phyloP scores from a whole-genome alignment of 75 land plant species.

The Ceratopteris richardii region DNA sequence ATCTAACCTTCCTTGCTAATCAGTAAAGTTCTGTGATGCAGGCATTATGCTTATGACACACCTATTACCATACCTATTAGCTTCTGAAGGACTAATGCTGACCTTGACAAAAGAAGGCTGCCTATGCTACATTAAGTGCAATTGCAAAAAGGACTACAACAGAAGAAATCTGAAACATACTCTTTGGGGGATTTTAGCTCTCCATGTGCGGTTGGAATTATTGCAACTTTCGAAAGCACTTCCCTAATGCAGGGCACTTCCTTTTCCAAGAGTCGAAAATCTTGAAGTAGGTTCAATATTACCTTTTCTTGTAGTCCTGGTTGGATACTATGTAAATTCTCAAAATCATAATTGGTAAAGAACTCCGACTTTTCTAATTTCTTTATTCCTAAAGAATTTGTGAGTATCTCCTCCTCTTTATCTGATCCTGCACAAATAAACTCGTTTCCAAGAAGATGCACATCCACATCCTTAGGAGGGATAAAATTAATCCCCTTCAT shows the following conservation, averaged over 20 bases:
- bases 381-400: conserved; percentile 35
- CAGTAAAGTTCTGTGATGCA: no score
- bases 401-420: conserved; percentile 56
- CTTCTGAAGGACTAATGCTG: no score
- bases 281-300: conserved; percentile 44
- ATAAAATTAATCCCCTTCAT: conserved; percentile 38
- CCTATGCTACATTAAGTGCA: no score
- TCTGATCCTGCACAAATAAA: conserved; percentile 68
- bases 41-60: no score
- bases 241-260: conserved; percentile 41
- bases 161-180: conserved; percentile 21
- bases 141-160: no score
- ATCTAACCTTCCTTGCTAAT: no score
- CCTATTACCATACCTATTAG: no score
- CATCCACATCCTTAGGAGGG: conserved; percentile 54
- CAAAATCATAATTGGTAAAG: conserved; percentile 50
- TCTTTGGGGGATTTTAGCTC: conserved; percentile 60
- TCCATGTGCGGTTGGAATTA: conserved; percentile 57
- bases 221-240: conserved; percentile 44
- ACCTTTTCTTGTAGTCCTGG: conserved; percentile 15
- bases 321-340: conserved; percentile 36
- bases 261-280: conserved; percentile 17
- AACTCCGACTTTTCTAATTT: conserved; percentile 54
- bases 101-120: no score
- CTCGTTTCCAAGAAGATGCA: conserved; percentile 53